A percentile compares a stretch with the other conserved stretches of the same genome.
Conservation (phyloP, 73 alveolate genomes). For the Tetrahymena thermophila region DNA sequence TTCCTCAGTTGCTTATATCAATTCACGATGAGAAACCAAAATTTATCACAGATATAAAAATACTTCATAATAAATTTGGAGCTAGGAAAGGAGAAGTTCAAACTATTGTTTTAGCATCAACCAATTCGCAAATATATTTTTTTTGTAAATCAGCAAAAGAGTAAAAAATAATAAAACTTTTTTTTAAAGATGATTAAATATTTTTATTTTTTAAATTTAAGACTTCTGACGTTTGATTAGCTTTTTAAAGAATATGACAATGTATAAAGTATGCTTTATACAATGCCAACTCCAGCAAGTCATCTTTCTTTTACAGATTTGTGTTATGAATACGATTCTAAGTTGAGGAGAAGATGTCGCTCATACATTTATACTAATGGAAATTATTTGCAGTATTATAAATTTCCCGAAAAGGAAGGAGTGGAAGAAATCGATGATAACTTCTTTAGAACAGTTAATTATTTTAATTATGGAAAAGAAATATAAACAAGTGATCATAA, state of each 20-base stretch:
- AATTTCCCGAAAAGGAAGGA: neutral
- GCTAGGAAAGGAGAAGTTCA: neutral
- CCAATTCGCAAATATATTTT: neutral
- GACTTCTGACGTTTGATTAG: neutral
- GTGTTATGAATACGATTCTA: neutral
- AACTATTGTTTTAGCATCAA: neutral
- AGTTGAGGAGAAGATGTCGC: neutral
- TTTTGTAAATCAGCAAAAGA: neutral
- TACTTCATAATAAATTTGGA: neutral
- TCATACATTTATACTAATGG: neutral
- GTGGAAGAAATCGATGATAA: neutral
- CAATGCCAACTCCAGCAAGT: neutral
- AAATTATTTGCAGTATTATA: neutral
- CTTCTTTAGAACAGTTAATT: neutral
- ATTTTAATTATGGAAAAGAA: neutral
- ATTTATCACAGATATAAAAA: neutral
- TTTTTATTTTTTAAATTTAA: neutral
- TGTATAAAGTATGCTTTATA: neutral
- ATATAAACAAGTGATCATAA: neutral
- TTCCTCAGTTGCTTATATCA: neutral
- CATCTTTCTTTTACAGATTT: neutral
- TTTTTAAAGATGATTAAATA: neutral
- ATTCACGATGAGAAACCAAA: neutral
- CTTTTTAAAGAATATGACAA: neutral
- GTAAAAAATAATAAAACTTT: neutral